Conservation (phyloP, 2,329 filamentous ascomycete genomes). For the Tympanopsis confertula region DNA sequence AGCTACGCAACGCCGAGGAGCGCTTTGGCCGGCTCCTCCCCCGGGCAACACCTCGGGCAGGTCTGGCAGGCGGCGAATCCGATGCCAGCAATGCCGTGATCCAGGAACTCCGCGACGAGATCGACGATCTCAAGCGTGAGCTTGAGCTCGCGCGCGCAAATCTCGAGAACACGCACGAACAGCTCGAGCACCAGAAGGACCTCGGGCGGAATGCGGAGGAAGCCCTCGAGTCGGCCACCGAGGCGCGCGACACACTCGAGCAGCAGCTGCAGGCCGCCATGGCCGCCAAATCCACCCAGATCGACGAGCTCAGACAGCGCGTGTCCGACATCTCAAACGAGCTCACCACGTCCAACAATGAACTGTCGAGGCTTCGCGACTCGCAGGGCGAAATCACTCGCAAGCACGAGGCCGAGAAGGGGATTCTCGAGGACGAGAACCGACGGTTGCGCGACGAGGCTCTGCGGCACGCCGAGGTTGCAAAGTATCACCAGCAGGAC, state of each 20-base stretch:
- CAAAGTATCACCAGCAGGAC: constrained; percentile 79
- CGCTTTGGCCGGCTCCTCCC: constrained; percentile 71
- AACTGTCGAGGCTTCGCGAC: constrained; percentile 69
- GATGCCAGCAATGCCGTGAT: constrained; percentile 26
- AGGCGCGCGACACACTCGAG: constrained; percentile 76
- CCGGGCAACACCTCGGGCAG: constrained; percentile 56
- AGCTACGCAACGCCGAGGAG: constrained; percentile 82
- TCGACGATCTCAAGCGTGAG: constrained; percentile 77
- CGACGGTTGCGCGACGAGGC: constrained; percentile 72
- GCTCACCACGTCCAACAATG: constrained; percentile 67
- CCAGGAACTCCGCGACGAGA: constrained; percentile 72
- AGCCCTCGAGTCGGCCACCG: constrained; percentile 66
- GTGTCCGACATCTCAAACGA: constrained; percentile 75
- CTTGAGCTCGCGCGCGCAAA: constrained; percentile 72
- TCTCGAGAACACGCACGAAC: constrained; percentile 67
- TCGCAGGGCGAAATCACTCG: constrained; percentile 65
- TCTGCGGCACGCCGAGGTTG: constrained; percentile 66
- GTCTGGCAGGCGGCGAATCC: constrained; percentile 24
- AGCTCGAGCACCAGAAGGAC: constrained; percentile 77
- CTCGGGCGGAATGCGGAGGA: constrained; percentile 84
- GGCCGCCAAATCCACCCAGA: constrained; percentile 65
- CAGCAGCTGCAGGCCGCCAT: constrained; percentile 70
- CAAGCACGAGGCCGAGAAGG: constrained; percentile 49
- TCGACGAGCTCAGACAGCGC: constrained; percentile 72
- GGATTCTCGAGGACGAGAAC: constrained; percentile 67